Base-by-base conservation (phyloP, 208 protist genomes). In the Trichomonas tenax region DNA sequence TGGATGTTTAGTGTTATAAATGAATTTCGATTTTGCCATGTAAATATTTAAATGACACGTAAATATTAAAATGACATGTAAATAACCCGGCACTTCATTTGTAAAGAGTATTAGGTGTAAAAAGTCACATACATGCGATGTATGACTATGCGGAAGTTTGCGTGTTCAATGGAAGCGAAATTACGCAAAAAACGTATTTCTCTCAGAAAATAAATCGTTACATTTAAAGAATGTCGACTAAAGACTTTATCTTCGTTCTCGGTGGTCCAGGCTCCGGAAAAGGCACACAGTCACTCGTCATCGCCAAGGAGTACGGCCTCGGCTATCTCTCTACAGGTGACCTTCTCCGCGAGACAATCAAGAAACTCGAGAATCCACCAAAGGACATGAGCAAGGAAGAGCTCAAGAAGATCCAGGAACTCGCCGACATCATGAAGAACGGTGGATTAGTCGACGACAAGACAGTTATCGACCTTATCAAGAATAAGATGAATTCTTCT, bases 181-280 rank as follows among this genome's bases (percentile, higher is more conserved):
- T n/a, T n/a, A n/a, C n/a, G 46, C 14, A 51, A 51, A 14, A 15
- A 51, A 51, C 46, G 46, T 51, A 15, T 51, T 51, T 51, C 46
- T 14, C 46, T n/a, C 46, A 15, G 46, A 51, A 51, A 51, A 51
- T 51, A 51, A 51, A 51, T 51, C 46, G 46, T 51, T 51, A 51
- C 46, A 51, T 51, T 51, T 51, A 51, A 3, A 51, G 46, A 11
- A 84, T 84, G 81, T 34, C 26, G 14, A 17, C 34, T 23, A 84
- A 84, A 84, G 44, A 96, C 23, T 72, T 97, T 34, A 81, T 97
- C 17, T 97, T 97, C 46, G 96, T 97, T 36, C 45, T 97, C 26
- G 97, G 97, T 17, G 97, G 97, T 38, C 97, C 97, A 23, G 97
- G 97, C 11, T 96, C 97, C 17, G 97, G 97, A n/a, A 98, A 98